Conservation (phyloP, 148 eudicot genomes). For the Beta vulgaris region DNA sequence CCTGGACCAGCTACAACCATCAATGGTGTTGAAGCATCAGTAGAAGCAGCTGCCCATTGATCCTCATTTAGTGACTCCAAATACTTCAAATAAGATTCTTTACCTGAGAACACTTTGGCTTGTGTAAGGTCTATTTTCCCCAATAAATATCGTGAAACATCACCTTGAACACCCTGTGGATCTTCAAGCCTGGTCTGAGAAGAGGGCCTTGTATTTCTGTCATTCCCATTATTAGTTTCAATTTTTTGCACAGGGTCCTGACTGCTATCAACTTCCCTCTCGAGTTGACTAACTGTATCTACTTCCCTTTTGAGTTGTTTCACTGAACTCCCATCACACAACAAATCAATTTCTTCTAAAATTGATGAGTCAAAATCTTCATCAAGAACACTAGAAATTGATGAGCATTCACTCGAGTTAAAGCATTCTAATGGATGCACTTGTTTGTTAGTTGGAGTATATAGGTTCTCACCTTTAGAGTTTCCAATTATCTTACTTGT, state of each 20-base stretch:
- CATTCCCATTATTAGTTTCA: constrained; percentile 23
- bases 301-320: constrained; percentile 21
- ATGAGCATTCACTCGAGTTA: constrained; percentile 29
- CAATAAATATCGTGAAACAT: constrained; percentile 25
- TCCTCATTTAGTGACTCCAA: constrained; percentile 64
- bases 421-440: constrained; percentile 23
- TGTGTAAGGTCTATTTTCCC: constrained; percentile 10
- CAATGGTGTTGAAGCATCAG: constrained; percentile 71
- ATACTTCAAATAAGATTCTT: constrained; percentile 61
- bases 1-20: constrained; percentile 98
- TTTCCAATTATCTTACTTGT: constrained; percentile 4
- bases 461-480: constrained; percentile 17
- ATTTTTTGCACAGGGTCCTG: constrained; percentile 17
- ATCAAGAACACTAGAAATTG: constrained; percentile 36
- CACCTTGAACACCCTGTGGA: constrained; percentile 26
- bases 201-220: constrained; percentile 16
- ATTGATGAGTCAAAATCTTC: constrained; percentile 68
- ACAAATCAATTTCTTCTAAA: constrained; percentile 67
- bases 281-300: constrained; percentile 12
- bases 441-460: constrained; percentile 30
- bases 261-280: constrained; percentile 8
- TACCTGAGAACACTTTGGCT: constrained; percentile 28
- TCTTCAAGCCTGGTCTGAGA: constrained; percentile 27
- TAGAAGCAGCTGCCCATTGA: constrained; percentile 84
- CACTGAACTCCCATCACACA: constrained; percentile 51